Conservation (phyloP, 2,329 filamentous ascomycete genomes). For the Bipolaris gigantea region DNA sequence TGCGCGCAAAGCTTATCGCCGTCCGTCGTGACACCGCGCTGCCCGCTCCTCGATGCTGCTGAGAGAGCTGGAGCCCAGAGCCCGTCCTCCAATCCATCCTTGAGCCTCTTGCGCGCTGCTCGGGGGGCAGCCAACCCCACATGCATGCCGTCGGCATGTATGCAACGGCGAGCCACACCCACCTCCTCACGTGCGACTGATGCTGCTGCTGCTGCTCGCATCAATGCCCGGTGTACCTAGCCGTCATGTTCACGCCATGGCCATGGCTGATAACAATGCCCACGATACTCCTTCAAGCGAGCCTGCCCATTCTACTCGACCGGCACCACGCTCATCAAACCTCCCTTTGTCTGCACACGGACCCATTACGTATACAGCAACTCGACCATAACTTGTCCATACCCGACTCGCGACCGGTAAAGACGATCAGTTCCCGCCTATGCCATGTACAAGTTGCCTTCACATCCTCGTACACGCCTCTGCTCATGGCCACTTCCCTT, state of each 20-base stretch:
- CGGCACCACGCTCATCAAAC: background rate
- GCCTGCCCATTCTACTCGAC: background rate
- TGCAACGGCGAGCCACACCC: background rate
- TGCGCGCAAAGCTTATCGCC: slow-evolving; percentile 11
- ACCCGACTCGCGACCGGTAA: background rate
- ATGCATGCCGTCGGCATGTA: background rate
- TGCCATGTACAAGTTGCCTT: background rate
- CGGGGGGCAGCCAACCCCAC: background rate
- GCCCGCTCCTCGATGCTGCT: background rate
- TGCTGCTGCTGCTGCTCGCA: background rate
- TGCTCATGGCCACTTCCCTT: background rate
- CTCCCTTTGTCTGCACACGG: background rate
- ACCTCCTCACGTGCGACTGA: background rate
- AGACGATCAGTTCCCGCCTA: background rate
- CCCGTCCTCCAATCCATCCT: background rate
- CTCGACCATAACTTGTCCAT: slow-evolving; percentile 7
- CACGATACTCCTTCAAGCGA: background rate
- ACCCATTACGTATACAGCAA: background rate
- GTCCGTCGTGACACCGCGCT: slow-evolving; percentile 2
- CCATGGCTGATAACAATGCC: background rate
- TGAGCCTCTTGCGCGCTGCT: background rate
- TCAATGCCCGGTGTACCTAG: too few relatives aligned
- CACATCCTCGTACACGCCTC: background rate
- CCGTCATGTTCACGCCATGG: background rate
- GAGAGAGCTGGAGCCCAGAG: too few relatives aligned